Evolutionary conservation across 345 rosid species (phyloP).

Genomic region (Brassica rapa): DNA sequence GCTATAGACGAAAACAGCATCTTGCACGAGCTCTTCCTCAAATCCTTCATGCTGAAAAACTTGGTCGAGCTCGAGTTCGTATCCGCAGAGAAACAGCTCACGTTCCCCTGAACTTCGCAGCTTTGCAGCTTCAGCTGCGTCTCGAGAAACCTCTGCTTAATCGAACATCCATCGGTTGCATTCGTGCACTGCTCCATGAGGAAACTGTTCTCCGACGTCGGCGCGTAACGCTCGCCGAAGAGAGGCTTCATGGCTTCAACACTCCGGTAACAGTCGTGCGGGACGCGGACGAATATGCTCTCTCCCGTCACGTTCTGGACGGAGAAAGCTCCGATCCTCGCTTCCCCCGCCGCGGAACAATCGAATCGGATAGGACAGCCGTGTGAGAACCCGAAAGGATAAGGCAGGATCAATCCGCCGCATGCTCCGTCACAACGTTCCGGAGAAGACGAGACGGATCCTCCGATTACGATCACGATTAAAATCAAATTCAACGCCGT

Average conservation of each 20-base stretch:
- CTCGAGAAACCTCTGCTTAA: constrained; percentile 41
- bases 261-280: constrained; percentile 32
- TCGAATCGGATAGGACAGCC: constrained; percentile 50
- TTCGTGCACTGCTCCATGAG: constrained; percentile 55
- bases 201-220: constrained; percentile 53
- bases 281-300: constrained; percentile 45
- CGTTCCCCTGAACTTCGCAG: constrained; percentile 39
- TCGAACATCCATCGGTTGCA: constrained; percentile 38
- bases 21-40: constrained; percentile 42
- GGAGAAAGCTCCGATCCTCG: constrained; percentile 48
- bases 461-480: constrained; percentile 17
- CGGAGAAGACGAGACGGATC: constrained; percentile 11
- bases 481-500: constrained; percentile 28
- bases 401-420: constrained; percentile 36
- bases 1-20: constrained; percentile 60
- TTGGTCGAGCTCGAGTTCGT: background rate
- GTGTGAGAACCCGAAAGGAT: constrained; percentile 78
- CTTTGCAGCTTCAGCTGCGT: background rate
- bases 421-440: constrained; percentile 36
- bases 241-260: constrained; percentile 27
- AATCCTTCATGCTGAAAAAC: constrained; percentile 32
- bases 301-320: constrained; percentile 59
- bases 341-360: constrained; percentile 29
- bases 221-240: constrained; percentile 48
- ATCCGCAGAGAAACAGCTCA: constrained; percentile 51